Base-by-base conservation (phyloP, 108 stramenopile genomes). In the Nitzschia sp. region DNA sequence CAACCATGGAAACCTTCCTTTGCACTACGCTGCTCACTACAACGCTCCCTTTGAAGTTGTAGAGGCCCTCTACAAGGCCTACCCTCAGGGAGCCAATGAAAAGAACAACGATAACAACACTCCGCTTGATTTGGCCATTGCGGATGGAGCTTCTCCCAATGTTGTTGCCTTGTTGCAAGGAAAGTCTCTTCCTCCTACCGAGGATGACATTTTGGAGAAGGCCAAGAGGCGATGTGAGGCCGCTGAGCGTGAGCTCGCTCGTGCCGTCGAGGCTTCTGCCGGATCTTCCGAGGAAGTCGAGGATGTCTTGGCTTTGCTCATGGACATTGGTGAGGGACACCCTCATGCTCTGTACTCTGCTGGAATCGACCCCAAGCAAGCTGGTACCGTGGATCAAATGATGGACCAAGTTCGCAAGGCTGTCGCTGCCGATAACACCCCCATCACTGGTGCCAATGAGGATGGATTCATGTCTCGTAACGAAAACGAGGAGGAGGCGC, bases 91-190 rank as follows among this genome's bases (percentile, higher is more conserved):
- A n/a, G 86, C 88, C 10, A 61, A 71, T 10, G 85, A 89, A 67
- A 89, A 92, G 70, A 92, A 92, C 54, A 89, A 92, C 61, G 91
- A 92, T 70, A 86, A 86, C 62, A 92, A 89, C 61, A 92, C 91
- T 21, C 91, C 91, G 0, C 56, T 92, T 38, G 91, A 92, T 71
- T 65, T 92, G 63, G 91, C 91, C 25, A 86, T 92, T 68, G 91
- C 91, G 37, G 91, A 92, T 70, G 91, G 88, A 20, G 88, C 91
- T 15, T 73, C 73, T 14, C 80, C 83, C 38, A 92, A 92, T 67
- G 88, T 92, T 15, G 86, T 92, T 20, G 88, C 88, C 8, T 64
- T 92, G 53, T 66, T 92, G 63, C 89, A 90, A 75, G 92, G 92
- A 37, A 88, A 90, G 75, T 65, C 64, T 7, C 77, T 89, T 5